These are phyloP conservation scores for Pittosporum tobira DNA, from an alignment of 129 eudicot species.

Conservation along the genomic window DNA sequence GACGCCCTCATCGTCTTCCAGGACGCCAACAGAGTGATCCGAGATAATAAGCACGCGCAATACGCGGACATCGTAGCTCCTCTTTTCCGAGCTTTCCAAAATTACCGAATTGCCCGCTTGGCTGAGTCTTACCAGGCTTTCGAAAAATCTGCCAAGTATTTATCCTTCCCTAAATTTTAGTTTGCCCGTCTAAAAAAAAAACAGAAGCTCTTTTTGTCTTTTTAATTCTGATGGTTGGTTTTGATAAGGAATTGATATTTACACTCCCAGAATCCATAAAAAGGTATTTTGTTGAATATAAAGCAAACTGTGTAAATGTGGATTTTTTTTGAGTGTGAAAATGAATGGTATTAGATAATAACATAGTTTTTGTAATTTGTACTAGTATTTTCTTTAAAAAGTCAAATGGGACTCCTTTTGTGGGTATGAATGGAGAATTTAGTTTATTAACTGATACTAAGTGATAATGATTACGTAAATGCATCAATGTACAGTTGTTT, in stretches of 20 bases:
- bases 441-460: conserved; percentile 3
- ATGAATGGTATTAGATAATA: too few species aligned
- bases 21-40: conserved; percentile 73
- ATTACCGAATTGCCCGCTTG: conserved; percentile 54
- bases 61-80: conserved; percentile 70
- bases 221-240: neutral
- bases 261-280: too few species aligned
- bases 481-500: conserved; percentile 52
- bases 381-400: too few species aligned
- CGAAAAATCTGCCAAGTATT: conserved; percentile 85
- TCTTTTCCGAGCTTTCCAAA: conserved; percentile 70
- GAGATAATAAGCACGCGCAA: conserved; percentile 53
- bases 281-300: too few species aligned
- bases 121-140: conserved; percentile 78
- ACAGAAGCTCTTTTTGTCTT: neutral
- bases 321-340: too few species aligned
- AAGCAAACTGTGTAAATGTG: neutral
- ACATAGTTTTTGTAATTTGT: too few species aligned
- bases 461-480: conserved; percentile 1
- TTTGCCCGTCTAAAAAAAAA: too few species aligned
- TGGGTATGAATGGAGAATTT: too few species aligned
- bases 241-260: too few species aligned
- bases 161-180: too few species aligned
- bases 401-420: too few species aligned
- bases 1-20: conserved; percentile 83